Conservation (phyloP, 305 asterid species). For the Solanum hybrid region DNA sequence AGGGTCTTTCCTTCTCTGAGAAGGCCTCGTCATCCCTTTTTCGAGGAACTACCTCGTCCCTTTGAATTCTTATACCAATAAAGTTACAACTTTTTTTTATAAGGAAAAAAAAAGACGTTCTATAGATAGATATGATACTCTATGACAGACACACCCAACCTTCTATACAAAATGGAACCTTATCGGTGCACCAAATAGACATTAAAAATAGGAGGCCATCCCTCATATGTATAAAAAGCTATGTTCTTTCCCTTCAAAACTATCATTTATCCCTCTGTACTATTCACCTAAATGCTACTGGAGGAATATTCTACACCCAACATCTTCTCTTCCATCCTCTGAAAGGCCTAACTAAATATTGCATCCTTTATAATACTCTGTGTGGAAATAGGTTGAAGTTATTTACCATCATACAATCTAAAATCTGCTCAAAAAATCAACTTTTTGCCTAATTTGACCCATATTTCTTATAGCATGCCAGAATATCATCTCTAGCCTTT, state of each 20-base stretch:
- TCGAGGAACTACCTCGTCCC: not conserved
- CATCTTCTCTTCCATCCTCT: not conserved
- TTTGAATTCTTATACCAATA: not conserved
- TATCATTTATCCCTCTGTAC: not conserved
- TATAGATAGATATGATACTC: not conserved
- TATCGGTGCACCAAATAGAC: not conserved
- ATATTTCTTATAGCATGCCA: not conserved
- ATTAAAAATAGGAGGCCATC: not conserved
- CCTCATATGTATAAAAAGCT: not conserved
- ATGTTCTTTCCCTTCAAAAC: not conserved
- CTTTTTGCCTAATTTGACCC: not conserved
- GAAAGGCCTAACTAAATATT: not conserved
- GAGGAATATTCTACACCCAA: not conserved
- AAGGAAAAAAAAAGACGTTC: not conserved
- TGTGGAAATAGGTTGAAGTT: not conserved
- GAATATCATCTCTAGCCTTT: not conserved
- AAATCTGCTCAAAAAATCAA: not conserved
- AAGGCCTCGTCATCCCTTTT: not conserved
- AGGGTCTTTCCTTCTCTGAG: not conserved
- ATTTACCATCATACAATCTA: not conserved
- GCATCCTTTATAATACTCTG: not conserved
- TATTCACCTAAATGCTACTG: not conserved
- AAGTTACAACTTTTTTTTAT: not conserved
- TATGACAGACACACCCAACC: not conserved
- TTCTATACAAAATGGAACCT: not conserved